Base-by-base conservation (phyloP, 2,329 filamentous ascomycete genomes). In the Colletotrichum musicola region DNA sequence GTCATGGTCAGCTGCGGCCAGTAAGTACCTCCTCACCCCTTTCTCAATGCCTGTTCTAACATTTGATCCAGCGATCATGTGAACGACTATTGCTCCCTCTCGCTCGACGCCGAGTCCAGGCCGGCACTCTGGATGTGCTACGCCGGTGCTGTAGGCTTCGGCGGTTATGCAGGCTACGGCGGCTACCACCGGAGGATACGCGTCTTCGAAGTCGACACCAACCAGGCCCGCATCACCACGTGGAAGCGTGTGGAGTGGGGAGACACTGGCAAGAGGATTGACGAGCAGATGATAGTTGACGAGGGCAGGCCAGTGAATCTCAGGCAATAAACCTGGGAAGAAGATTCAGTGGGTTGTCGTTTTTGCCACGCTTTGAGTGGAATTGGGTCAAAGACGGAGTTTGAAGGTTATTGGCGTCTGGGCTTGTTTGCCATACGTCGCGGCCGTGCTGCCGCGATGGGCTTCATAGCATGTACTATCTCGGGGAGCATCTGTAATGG, bases 101-200 rank as follows among this genome's bases (percentile, higher is more conserved):
- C 87, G 1, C 79, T 83, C 4, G 80, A 87, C 59, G 81, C 86
- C 47, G 79, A 84, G 22, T 80, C 84, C n/a, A 85, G 86, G 56
- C 90, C 92, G 0, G 88, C 91, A 35, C 82, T 98, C 2, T 99
- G 96, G 96, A 97, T 99, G 95, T 99, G 96, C 83, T 98, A 98
- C 79, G 95, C 91, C 9, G 96, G 96, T 38, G 96, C 93, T 27
- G 89, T 90, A 30, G 96, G 96, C 1, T 97, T 99, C 74, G 96
- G 96, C 63, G 96, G 96, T 0, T 99, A 99, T 77, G 96, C 92
- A 20, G 95, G 95, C 6, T 98, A 98, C 77, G 91, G 90, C 49
- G 92, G 92, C 4, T 98, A 92, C 77, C 87, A 95, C 75, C 92
- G 96, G 27, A 90, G 94, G 35, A 86, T 98, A 61, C 88, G 96